Conservation (phyloP, 345 rosid genomes). For the Euphorbia lathyris region DNA sequence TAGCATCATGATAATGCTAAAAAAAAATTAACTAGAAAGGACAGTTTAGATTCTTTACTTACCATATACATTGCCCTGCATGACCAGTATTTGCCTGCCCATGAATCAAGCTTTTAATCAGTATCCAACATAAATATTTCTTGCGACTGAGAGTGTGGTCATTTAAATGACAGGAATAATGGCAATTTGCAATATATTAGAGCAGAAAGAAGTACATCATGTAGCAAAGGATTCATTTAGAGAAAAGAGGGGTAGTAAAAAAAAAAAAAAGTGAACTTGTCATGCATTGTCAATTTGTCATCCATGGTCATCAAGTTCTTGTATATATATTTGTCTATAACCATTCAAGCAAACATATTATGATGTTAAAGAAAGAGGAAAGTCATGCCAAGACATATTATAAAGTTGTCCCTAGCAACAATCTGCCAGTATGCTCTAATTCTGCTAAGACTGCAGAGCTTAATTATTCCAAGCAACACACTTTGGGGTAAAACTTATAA, state of each 20-base stretch:
- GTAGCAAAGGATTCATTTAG: background rate
- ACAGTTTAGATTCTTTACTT: conserved; percentile 20
- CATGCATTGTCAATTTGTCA: background rate
- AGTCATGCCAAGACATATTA: no score
- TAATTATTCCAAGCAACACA: no score
- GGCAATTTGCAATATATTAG: conserved; percentile 3
- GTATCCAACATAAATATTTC: conserved; percentile 1
- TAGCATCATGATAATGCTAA: background rate
- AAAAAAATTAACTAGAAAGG: background rate
- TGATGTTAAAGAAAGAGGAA: no score
- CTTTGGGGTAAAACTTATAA: no score
- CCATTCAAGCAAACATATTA: no score
- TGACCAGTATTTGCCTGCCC: conserved; percentile 39
- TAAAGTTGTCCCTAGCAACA: background rate
- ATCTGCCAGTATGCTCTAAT: no score
- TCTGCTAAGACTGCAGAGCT: no score
- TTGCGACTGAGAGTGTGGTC: background rate
- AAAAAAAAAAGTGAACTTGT: background rate
- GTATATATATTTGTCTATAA: background rate
- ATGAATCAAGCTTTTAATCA: background rate
- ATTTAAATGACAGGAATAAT: background rate
- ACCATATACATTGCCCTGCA: conserved; percentile 44
- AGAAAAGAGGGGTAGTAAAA: background rate
- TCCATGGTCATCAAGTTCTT: background rate
- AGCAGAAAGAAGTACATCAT: background rate